phyloP scores from a whole-genome alignment of 73 alveolate genomes.

The Paraurostyla sp. region DNA sequence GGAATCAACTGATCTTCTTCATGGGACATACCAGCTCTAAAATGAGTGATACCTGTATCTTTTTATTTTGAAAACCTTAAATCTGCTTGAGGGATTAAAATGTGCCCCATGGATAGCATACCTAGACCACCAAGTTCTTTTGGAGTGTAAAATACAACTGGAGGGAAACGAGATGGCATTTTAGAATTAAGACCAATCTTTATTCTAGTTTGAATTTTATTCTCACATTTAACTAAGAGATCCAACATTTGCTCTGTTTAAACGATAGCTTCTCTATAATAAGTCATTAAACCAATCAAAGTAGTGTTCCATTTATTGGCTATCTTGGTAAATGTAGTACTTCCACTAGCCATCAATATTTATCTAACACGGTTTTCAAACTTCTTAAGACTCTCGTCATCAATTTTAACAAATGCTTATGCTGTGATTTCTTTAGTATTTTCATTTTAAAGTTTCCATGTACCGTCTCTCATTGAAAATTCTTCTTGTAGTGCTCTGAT shows the following conservation, averaged over 20 bases:
- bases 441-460: conserved; percentile 99
- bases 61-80: conserved; percentile 98
- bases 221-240: conserved; percentile 97
- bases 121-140: conserved; percentile 95
- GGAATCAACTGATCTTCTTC: conserved; percentile 99
- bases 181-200: conserved; percentile 99
- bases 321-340: conserved; percentile 99
- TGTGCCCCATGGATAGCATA: conserved; percentile 99
- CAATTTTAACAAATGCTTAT: conserved; percentile 99
- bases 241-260: conserved; percentile 99
- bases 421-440: conserved; percentile 99
- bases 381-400: conserved; percentile 98
- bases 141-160: conserved; percentile 99
- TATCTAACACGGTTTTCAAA: conserved; percentile 98
- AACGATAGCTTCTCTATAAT: conserved; percentile 99
- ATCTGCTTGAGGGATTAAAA: conserved; percentile 99
- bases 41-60: conserved; percentile 98
- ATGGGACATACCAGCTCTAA: conserved; percentile 99
- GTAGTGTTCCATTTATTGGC: conserved; percentile 99
- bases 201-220: conserved; percentile 99
- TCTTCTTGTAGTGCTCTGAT: conserved; percentile 93
- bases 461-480: conserved; percentile 99
- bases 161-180: conserved; percentile 99
- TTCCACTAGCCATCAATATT: conserved; percentile 99
- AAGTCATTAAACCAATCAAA: conserved; percentile 98